Conservation (phyloP, 805 yeast genomes). For the Candida tibetensis region DNA sequence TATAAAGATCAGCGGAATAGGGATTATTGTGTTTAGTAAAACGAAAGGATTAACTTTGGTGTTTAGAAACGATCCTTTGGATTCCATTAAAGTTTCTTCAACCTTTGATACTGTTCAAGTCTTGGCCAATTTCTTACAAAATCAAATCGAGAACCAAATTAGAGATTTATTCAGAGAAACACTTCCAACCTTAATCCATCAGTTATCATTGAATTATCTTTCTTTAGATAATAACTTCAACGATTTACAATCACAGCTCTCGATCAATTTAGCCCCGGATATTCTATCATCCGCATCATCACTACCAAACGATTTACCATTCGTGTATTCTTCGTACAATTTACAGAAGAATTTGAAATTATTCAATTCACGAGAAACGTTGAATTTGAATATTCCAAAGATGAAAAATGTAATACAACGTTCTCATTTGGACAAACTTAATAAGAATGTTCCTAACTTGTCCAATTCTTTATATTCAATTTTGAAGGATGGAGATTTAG, state of each 20-base stretch:
- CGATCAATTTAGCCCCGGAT: conserved; percentile 6
- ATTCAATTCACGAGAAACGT: conserved; percentile 73
- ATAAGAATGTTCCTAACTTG: conserved; percentile 40
- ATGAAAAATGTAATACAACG: conserved; percentile 59
- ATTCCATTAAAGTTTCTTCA: conserved; percentile 74
- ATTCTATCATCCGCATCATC: not conserved
- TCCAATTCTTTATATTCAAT: conserved; percentile 35
- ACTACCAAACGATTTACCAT: conserved; percentile 5
- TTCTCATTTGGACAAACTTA: conserved; percentile 44
- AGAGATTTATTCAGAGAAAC: conserved; percentile 80
- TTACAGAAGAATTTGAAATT: conserved; percentile 38
- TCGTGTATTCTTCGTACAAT: conserved; percentile 56
- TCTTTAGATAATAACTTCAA: conserved; percentile 18
- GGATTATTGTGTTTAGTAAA: conserved; percentile 77
- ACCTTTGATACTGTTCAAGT: conserved; percentile 86
- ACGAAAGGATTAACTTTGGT: conserved; percentile 83
- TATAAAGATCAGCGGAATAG: conserved; percentile 73
- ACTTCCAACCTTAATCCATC: conserved; percentile 75
- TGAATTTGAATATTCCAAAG: conserved; percentile 63
- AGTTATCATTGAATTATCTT: conserved; percentile 60
- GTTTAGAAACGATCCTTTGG: conserved; percentile 85
- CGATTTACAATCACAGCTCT: conserved; percentile 14
- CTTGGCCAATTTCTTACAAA: conserved; percentile 76
- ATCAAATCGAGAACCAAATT: conserved; percentile 78
- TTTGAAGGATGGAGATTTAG: conserved; percentile 23